These are phyloP conservation scores for Ophiosphaerella korrae DNA, from an alignment of 2,329 filamentous ascomycete genomes.

Conservation along the genomic window DNA sequence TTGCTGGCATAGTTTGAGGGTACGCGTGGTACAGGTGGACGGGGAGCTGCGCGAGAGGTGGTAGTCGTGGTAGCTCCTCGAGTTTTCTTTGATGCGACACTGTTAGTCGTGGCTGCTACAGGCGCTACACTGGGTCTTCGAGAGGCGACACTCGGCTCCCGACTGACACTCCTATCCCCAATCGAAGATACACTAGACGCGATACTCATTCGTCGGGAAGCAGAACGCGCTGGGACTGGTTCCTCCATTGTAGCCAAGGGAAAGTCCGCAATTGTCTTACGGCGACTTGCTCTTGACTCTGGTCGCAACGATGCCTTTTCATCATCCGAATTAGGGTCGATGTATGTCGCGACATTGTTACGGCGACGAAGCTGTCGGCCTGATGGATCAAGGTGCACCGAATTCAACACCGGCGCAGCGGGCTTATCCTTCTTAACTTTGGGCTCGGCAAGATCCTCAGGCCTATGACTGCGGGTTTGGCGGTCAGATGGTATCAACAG, in stretches of 20 bases:
- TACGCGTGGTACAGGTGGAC: conserved; percentile 50
- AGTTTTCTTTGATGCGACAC: conserved; percentile 64
- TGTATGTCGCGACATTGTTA: conserved; percentile 59
- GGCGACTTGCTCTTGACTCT: conserved; percentile 35
- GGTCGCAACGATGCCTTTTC: conserved; percentile 31
- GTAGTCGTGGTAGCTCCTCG: conserved; percentile 53
- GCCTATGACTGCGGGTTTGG: conserved; percentile 74
- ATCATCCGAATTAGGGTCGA: conserved; percentile 56
- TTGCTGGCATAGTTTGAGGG: conserved; percentile 44
- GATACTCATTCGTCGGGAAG: conserved; percentile 51
- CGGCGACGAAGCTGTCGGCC: conserved; percentile 73
- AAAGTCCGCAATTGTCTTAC: conserved; percentile 50
- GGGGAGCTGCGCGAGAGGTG: conserved; percentile 39
- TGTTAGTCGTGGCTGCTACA: conserved; percentile 30
- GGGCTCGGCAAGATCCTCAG: conserved; percentile 73
- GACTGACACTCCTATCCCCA: conserved; percentile 38
- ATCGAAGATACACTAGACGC: conserved; percentile 51
- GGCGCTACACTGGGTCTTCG: conserved; percentile 37
- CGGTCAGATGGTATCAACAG: conserved; percentile 78
- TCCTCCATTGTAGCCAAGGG: conserved; percentile 30
- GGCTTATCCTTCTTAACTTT: conserved; percentile 62
- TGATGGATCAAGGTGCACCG: conserved; percentile 51
- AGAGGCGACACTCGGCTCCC: conserved; percentile 48
- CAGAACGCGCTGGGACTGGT: conserved; percentile 23
- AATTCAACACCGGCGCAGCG: conserved; percentile 40